phyloP scores from a whole-genome alignment of 805 yeast genomes.

The Kuraishia piskuri region DNA sequence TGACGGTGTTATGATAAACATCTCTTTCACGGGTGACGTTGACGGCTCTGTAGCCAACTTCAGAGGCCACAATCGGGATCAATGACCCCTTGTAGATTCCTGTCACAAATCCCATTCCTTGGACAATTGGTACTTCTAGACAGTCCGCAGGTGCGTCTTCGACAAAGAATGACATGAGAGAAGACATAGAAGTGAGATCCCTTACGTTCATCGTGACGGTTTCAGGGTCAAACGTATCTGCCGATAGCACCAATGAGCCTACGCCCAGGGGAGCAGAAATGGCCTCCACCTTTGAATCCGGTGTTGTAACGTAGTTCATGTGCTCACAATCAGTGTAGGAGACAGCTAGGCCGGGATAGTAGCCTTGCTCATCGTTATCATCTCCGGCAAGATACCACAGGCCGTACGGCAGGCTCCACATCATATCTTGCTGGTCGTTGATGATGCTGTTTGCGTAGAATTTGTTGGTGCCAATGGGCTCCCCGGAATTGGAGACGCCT shows the following conservation, averaged over 20 bases:
- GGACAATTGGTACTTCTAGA: slow-evolving; percentile 41
- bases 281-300: slow-evolving; percentile 16
- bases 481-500: slow-evolving; percentile 34
- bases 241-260: slow-evolving; percentile 47
- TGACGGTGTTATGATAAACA: slow-evolving; percentile 30
- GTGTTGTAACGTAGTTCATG: slow-evolving; percentile 31
- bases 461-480: slow-evolving; percentile 56
- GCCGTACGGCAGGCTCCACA: slow-evolving; percentile 61
- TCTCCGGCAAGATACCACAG: slow-evolving; percentile 34
- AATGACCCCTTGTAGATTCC: slow-evolving; percentile 31
- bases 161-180: slow-evolving; percentile 25
- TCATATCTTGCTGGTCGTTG: slow-evolving; percentile 42
- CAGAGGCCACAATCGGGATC: slow-evolving; percentile 37
- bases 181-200: slow-evolving; percentile 37
- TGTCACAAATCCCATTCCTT: slow-evolving; percentile 53
- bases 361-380: slow-evolving; percentile 10
- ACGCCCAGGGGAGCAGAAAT: slow-evolving; percentile 48
- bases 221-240: slow-evolving; percentile 25
- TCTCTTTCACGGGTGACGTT: slow-evolving; percentile 13
- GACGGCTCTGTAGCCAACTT: slow-evolving; percentile 35
- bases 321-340: slow-evolving; percentile 42
- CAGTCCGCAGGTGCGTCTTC: slow-evolving; percentile 19
- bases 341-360: slow-evolving; percentile 50
- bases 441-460: slow-evolving; percentile 62
- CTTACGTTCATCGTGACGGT: slow-evolving; percentile 26